Base-by-base conservation (phyloP, 2,329 filamentous ascomycete species). In the Sporothrix brunneoviolacea region DNA sequence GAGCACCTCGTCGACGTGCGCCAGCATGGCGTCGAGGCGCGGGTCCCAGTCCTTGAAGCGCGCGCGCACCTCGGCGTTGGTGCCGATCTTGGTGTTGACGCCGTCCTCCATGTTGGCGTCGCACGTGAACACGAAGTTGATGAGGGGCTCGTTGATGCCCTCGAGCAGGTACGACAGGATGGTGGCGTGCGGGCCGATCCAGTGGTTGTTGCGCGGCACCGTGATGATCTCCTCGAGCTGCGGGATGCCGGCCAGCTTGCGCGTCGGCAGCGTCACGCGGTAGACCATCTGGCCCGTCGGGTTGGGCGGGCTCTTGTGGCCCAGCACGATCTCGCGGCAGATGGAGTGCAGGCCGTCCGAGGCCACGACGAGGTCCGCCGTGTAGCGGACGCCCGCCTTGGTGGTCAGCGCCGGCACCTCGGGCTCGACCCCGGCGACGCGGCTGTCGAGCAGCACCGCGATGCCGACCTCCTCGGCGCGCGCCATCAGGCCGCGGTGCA, bases 201-300 rank as follows among this genome's bases (percentile, higher is more conserved):
- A 76, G 56, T 75, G 75, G 55, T 74, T 74, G 10, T 76, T 72
- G 48, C 74, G 70, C 8, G 73, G 72, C 32, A 72, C 63, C 18
- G 70, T 63, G 2, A 76, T 66, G 13, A 77, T 70, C 0, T 59
- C 56, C 13, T 64, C 65, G 27, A 77, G 60, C 12, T 74, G 70
- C 32, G 68, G 63, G 39, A 69, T 53, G 68, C 74, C 70, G 21
- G 68, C 66, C 15, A 54, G 35, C 35, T 47, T 42, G 18, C 27
- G 32, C 22, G 53, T 45, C 8, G 44, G 45, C 35, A 76, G 59
- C 9, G 76, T 60, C 8, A 76, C 59, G n/a, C 74, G 63, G 53
- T 76, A 77, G 1, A 72, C 73, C 22, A 77, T 61, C 56, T 77
- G 73, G 5, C 74, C 73, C 0, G 76, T 79, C 24, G 71, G 50